These are phyloP conservation scores for Neonectria punicea DNA, from an alignment of 2,329 filamentous ascomycete genomes.

Conservation along the genomic window DNA sequence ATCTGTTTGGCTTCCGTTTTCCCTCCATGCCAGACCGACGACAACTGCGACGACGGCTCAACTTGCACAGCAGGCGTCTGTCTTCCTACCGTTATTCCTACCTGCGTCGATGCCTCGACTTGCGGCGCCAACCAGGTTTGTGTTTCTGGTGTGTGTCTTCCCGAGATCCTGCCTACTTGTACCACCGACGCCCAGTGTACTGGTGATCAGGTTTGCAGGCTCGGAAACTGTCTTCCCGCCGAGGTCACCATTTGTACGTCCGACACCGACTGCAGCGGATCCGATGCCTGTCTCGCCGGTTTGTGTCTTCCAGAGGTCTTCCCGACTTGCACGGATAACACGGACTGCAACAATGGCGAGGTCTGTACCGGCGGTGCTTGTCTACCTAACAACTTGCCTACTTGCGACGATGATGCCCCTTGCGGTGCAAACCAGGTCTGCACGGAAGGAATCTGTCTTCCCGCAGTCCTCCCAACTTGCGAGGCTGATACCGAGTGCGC, in stretches of 20 bases:
- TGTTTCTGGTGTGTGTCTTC: slow-evolving; percentile 8
- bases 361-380: slow-evolving; percentile 8
- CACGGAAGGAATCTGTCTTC: slow-evolving; percentile 5
- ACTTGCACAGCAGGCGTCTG: slow-evolving; percentile 10
- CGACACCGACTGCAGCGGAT: background rate
- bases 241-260: slow-evolving; percentile 1
- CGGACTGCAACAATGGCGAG: slow-evolving; percentile 18
- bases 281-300: slow-evolving; percentile 4
- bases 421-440: background rate
- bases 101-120: background rate
- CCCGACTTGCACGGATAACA: background rate
- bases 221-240: slow-evolving; percentile 17
- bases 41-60: background rate
- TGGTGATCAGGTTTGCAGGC: slow-evolving; percentile 12
- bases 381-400: slow-evolving; percentile 1
- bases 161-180: background rate
- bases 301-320: slow-evolving; percentile 12
- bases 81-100: slow-evolving; percentile 3
- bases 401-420: background rate
- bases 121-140: slow-evolving; percentile 19
- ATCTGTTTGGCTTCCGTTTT: slow-evolving; percentile 9
- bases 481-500: background rate
- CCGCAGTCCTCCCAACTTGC: slow-evolving; percentile 2
- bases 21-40: slow-evolving; percentile 11
- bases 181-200: slow-evolving; percentile 11